A percentile compares a stretch with the other conserved stretches of the same genome.
Conservation (phyloP, 106 monocot species). For the Platanthera zijinensis region DNA sequence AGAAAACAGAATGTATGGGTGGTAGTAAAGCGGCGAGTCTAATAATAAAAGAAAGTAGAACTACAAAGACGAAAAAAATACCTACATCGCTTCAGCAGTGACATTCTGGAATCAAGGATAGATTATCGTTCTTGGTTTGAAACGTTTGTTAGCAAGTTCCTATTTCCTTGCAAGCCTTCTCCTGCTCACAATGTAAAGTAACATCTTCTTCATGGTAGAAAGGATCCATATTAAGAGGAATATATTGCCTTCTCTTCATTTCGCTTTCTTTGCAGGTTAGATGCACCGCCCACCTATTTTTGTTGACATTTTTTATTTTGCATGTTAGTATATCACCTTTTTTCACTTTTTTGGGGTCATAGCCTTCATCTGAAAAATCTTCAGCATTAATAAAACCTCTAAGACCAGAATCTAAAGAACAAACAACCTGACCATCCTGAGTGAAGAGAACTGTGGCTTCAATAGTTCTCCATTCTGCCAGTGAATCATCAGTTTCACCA, state of each 20-base stretch:
- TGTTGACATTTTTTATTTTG: conserved; percentile 67
- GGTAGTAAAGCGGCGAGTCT: background rate
- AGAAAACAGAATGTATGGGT: background rate
- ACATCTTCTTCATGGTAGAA: conserved; percentile 49
- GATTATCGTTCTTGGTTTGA: conserved; percentile 89
- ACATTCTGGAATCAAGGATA: conserved; percentile 90
- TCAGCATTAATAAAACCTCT: conserved; percentile 63
- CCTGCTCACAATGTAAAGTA: conserved; percentile 34
- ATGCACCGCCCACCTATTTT: conserved; percentile 55
- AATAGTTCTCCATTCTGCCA: conserved; percentile 78
- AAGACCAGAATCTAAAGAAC: conserved; percentile 81
- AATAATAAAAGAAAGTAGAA: background rate
- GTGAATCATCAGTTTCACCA: conserved; percentile 94
- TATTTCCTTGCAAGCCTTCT: conserved; percentile 59
- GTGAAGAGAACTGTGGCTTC: conserved; percentile 66
- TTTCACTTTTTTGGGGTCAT: conserved; percentile 43
- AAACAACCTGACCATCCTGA: conserved; percentile 62
- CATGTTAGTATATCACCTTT: conserved; percentile 88
- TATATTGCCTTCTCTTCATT: conserved; percentile 21
- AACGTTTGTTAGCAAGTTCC: conserved; percentile 60
- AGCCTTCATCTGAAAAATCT: conserved; percentile 51
- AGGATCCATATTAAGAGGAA: conserved; percentile 26
- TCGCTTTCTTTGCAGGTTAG: conserved; percentile 70
- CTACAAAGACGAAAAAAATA: conserved; percentile 9
- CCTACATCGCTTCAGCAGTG: conserved; percentile 83